A percentile compares a stretch with the other conserved stretches of the same genome.
Conservation (phyloP, 352 stramenopile species). For the Peronosclerospora sorghi region DNA sequence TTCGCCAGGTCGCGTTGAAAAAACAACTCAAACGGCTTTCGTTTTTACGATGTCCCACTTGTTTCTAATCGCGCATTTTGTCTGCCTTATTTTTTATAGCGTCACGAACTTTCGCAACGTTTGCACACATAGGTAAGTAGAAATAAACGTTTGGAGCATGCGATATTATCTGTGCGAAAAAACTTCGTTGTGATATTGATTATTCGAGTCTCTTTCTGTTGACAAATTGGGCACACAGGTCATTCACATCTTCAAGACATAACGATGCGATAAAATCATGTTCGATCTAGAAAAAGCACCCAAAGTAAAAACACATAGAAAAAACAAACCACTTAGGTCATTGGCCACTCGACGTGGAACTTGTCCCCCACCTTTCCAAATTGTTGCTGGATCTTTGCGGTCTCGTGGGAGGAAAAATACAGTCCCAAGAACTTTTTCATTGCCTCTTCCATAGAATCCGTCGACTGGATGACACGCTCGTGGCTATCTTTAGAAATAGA, state of each 20-base stretch:
- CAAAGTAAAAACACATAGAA: too few species aligned
- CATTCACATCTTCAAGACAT: too few species aligned
- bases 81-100: constrained; percentile 11
- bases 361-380: constrained; percentile 51
- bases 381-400: constrained; percentile 44
- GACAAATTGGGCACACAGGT: too few species aligned
- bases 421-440: constrained; percentile 52
- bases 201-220: constrained; percentile 7
- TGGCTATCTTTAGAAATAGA: constrained; percentile 9
- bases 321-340: too few species aligned
- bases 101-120: constrained; percentile 29
- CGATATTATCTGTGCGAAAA: too few species aligned
- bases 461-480: constrained; percentile 22
- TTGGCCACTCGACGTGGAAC: too few species aligned
- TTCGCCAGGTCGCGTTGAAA: constrained; percentile 33
- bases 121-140: constrained; percentile 3
- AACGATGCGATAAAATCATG: too few species aligned
- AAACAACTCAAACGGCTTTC: neutral
- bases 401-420: constrained; percentile 52
- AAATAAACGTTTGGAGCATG: too few species aligned
- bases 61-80: neutral
- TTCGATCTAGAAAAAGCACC: neutral
- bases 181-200: too few species aligned
- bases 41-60: neutral
- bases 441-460: constrained; percentile 33